Evolutionary conservation across 345 rosid genomes (phyloP), one percentile per base, ranked within the genome.

Genomic region (Sonneratia caseolaris): DNA sequence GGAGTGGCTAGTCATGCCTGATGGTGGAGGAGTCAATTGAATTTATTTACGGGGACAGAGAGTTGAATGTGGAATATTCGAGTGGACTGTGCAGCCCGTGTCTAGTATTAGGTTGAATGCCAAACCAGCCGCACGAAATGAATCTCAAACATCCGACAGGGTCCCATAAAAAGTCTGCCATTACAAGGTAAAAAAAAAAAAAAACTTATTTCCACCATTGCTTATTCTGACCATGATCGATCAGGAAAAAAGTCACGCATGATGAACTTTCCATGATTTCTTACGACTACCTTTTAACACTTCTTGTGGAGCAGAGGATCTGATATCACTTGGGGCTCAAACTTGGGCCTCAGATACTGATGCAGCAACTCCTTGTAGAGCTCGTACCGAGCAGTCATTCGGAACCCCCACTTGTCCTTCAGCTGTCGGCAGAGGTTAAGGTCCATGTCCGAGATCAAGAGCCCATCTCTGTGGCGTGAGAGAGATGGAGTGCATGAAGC

Each of bases 391-490:
- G 97, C 89, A 76, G 92, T 91, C 97, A 89, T 89, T 66, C 87
- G 78, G 77, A 95, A 90, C 16, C 99, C 93, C 99, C 97, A 95
- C 78, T 87, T 92, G 81, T 95, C 99, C 77, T 92, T 95, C 79
- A 82, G 79, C 74, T 95, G 97, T 80, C 98, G 74, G 57, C 98
- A 90, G 75, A 95, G 92, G 85, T 90, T 92, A 56, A 92, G 87
- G 79, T 95, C 97, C 93, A 95, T 89, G 71, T 95, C 96, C 0
- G 96, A 79, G 74, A 92, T 83, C 86, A 92, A 18, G 75, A 95
- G 70, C 7, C 99, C 98, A 62, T 95, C 98, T 76, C 76, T 90
- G 82, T 72, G 65, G 45, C 89, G 96, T 6, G 97, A 86, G 72
- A 95, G 82, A 53, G 96, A 90, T 69, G 97, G 92, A 0, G 96